Evolutionary conservation across 2,329 filamentous ascomycete genomes (phyloP).

Genomic region (Spiromastix sp.): DNA sequence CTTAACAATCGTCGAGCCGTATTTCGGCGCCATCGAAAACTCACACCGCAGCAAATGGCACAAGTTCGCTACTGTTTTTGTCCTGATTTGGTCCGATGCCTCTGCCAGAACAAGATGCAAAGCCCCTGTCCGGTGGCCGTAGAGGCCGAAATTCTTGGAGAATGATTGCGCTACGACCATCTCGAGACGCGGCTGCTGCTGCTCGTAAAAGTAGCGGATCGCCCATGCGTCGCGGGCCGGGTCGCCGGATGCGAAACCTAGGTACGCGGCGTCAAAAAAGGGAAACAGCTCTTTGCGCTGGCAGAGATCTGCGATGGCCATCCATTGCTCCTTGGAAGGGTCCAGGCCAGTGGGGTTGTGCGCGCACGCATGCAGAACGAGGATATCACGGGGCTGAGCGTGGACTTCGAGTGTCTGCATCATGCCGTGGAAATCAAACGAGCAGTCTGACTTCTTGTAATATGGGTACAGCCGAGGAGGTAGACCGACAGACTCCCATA

Average conservation of each 20-base stretch:
- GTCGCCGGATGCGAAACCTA: constrained; percentile 90
- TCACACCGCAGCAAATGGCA: constrained; percentile 84
- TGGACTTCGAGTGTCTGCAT: constrained; percentile 81
- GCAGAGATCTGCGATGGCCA: constrained; percentile 69
- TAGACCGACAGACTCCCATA: constrained; percentile 55
- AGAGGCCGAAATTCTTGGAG: constrained; percentile 64
- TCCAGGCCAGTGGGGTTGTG: constrained; percentile 98
- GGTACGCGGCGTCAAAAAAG: constrained; percentile 97
- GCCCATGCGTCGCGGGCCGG: constrained; percentile 76
- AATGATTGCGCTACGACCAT: constrained; percentile 49
- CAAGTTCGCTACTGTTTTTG: constrained; percentile 67
- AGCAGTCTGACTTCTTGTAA: constrained; percentile 55
- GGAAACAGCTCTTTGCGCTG: constrained; percentile 77
- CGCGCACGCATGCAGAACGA: constrained; percentile 87
- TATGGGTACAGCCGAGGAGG: constrained; percentile 80
- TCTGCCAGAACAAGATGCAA: constrained; percentile 53
- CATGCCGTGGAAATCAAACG: constrained; percentile 40
- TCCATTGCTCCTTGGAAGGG: constrained; percentile 86
- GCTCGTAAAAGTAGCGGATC: constrained; percentile 80
- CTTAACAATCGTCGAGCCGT: too few species aligned
- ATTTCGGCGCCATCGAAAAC: constrained; percentile 84
- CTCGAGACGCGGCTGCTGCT: constrained; percentile 77
- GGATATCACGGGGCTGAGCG: constrained; percentile 68
- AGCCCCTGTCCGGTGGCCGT: constrained; percentile 88
- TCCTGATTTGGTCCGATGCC: constrained; percentile 39